These are phyloP conservation scores for Cenchrus americanus DNA, from an alignment of 176 grass and related monocot genomes.

Conservation along the genomic window DNA sequence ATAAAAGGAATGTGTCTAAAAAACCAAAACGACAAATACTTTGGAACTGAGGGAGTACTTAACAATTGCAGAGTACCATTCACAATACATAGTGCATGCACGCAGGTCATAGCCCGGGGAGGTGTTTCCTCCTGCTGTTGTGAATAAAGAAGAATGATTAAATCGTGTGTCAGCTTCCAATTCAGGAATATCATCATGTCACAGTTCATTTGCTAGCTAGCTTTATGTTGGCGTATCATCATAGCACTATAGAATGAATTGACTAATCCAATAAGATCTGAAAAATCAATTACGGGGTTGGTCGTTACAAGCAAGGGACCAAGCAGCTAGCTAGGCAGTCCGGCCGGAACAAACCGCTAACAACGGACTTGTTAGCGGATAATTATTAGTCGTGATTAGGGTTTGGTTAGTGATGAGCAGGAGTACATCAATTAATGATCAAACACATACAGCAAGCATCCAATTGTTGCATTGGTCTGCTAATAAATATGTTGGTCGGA, in stretches of 20 bases:
- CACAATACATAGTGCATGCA: neutral
- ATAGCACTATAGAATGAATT: neutral
- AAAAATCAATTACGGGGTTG: neutral
- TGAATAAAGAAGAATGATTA: neutral
- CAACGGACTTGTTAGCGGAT: neutral
- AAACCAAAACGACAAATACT: no score
- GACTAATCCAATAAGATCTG: neutral
- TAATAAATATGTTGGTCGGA: neutral
- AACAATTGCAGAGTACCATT: no score
- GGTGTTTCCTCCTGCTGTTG: neutral
- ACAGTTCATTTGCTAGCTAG: neutral
- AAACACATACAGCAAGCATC: neutral
- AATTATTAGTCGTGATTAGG: neutral
- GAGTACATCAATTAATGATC: no score
- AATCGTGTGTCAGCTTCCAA: neutral
- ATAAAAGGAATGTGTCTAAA: no score
- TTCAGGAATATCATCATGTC: slow-evolving; percentile 20
- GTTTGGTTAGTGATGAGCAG: neutral
- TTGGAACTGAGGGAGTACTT: no score
- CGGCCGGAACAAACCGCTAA: slow-evolving; percentile 22
- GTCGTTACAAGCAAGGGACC: no score
- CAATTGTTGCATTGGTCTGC: neutral
- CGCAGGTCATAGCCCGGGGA: neutral
- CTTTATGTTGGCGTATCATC: neutral
- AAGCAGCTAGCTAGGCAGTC: no score